Evolutionary conservation across 139 green algal species (phyloP).

Genomic region (Raphidocelis subcapitata): DNA sequence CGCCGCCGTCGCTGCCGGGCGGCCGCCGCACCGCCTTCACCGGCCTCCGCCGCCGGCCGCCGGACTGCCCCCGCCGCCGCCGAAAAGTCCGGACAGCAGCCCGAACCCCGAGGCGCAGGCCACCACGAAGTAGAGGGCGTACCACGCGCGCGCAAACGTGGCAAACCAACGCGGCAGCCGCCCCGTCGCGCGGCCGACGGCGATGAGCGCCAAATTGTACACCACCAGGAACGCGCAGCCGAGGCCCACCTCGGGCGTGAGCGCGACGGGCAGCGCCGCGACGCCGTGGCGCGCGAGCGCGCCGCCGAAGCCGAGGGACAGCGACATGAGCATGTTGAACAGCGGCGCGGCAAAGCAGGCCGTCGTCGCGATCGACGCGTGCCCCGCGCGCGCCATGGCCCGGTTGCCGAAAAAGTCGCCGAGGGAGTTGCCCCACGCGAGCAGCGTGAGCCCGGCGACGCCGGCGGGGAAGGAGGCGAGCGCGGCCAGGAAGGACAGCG

Average conservation of each 20-base stretch:
- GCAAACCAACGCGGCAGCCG: conserved; percentile 63
- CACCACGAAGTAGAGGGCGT: conserved; percentile 59
- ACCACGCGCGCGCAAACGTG: conserved; percentile 67
- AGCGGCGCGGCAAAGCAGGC: conserved; percentile 90
- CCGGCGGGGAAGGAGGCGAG: conserved; percentile 53
- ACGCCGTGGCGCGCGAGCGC: conserved; percentile 41
- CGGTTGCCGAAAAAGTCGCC: conserved; percentile 83
- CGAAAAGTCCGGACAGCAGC: neutral
- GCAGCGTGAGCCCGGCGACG: conserved; percentile 82
- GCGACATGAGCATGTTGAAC: conserved; percentile 88
- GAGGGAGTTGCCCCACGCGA: conserved; percentile 90
- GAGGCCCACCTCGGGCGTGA: conserved; percentile 58
- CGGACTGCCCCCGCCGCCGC: neutral
- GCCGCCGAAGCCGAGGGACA: conserved; percentile 61
- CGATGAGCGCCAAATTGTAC: conserved; percentile 57
- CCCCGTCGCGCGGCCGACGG: conserved; percentile 43
- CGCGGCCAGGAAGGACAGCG: conserved; percentile 66
- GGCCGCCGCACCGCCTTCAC: too few relatives aligned
- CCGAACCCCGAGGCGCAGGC: conserved; percentile 8
- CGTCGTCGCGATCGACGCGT: conserved; percentile 81
- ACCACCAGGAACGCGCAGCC: conserved; percentile 58
- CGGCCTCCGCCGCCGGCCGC: too few relatives aligned
- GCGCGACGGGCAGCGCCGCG: conserved; percentile 24
- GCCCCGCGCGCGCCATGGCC: conserved; percentile 68
- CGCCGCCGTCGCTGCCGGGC: too few relatives aligned